Base-by-base conservation (phyloP, 306 rosid genomes). In the Quercus dentata region DNA sequence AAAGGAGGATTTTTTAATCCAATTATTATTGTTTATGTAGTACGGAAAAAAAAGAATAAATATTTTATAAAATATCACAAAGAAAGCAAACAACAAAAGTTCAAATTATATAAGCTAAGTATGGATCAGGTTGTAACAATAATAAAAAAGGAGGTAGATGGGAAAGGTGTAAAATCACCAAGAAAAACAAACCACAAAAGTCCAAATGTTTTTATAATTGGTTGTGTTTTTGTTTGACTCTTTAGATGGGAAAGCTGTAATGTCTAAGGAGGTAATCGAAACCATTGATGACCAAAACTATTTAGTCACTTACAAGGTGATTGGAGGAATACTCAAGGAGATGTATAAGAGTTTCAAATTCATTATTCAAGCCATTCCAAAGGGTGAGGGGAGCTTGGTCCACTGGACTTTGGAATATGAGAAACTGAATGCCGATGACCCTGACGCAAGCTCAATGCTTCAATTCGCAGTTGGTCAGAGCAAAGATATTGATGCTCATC, bases 371-470 rank as follows among this genome's bases (percentile, higher is more conserved):
- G 46, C 11, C 23, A 74, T n/a, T 46, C 75, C 87, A 13, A 70
- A 77, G 46, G 79, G 51, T 1, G 49, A 78, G 30, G 85, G 85
- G 20, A 63, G 90, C 31, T 46, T 56, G n/a, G 78, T 74, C 17
- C 83, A 74, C 13, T 80, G 87, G 74, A 70, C 71, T 8, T 0
- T 86, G 61, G 89, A 83, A 27, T 86, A 83, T 31, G 85, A 86
- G 73, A 86, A 80, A 75, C 63, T 57, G 6, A 82, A 80, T 12
- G 86, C 28, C 7, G 58, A 77, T 9, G 64, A 69, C 56, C 56
- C 58, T 0, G 89, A 86, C 44, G 71, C 85, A 1, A 85, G 77
- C 69, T 62, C 69, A 1, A 13, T 82, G 75, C 61, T 82, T 56
- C 61, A 82, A 49, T 56, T 75, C 14, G 2, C 0, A 0, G 49